Evolutionary conservation across 1,139 yeast species (phyloP), one percentile per base, ranked within the genome.

Genomic region (Candida glucosophila): DNA sequence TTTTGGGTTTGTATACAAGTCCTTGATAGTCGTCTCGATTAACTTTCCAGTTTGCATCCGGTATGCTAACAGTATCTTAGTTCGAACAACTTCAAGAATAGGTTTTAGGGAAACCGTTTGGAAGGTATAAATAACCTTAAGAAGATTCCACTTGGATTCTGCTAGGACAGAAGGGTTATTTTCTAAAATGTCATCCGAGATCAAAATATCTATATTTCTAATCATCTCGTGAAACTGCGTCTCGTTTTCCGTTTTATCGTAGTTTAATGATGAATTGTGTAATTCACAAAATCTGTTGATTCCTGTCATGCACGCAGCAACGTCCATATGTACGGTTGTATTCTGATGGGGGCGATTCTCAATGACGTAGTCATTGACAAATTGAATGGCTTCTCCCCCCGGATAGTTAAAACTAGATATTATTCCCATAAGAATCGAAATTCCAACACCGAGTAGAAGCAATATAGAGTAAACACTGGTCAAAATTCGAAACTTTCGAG

Each of bases 221-320:
- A 86, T 77, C 7, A 60, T 39, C 1, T 42, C 39, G 9, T 43
- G 37, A 21, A 77, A 48, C 4, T 42, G 49, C 0, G 40, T 41
- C 2, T 39, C 38, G 24, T 65, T 58, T 45, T 88, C 96, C 0
- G 88, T 71, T 44, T 79, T 83, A 49, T 86, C 95, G 46, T 83
- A 88, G 2, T 41, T 51, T n/a, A 80, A 49, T 12, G 47, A 40
- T 14, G 53, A 43, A 17, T 45, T 39, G 31, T 65, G 63, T 9
- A 75, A 40, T 43, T 82, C 77, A 2, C 78, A 78, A 50, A 88
- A 88, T 29, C 74, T 59, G 3, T 86, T 71, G 5, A 77, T 78
- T 5, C 98, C 98, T 1, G 88, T 73, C 93, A 85, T 85, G 45
- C 95, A 82, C 2, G 92, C 67, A 0, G 82, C 74, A 2, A 77